phyloP scores from a whole-genome alignment of 345 rosid species.

The Fremontodendron californicum region DNA sequence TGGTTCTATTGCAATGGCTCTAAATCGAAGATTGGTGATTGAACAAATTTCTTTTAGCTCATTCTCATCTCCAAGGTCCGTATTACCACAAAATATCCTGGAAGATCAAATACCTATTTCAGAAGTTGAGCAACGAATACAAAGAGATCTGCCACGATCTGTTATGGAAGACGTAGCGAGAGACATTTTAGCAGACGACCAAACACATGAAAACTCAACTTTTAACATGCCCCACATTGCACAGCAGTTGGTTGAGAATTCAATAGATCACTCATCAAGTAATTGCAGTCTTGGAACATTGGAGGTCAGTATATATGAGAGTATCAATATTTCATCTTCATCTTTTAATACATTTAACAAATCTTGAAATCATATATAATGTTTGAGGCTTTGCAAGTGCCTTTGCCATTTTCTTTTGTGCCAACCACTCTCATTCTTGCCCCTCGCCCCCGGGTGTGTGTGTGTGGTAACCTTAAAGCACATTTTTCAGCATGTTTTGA shows the following conservation, averaged over 20 bases:
- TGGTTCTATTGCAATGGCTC: slow-evolving; percentile 16
- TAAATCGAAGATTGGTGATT: slow-evolving; percentile 9
- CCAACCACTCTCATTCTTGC: not conserved
- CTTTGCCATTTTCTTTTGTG: not conserved
- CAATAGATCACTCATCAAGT: slow-evolving; percentile 9
- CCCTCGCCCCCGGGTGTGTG: not conserved
- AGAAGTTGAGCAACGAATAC: slow-evolving; percentile 25
- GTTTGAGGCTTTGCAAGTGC: not conserved
- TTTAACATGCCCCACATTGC: slow-evolving; percentile 21
- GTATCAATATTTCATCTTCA: not conserved
- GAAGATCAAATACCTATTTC: slow-evolving; percentile 13
- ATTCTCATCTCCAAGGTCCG: slow-evolving; percentile 48
- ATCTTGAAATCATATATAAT: slow-evolving; percentile 2
- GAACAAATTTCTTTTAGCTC: slow-evolving; percentile 26
- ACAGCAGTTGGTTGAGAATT: slow-evolving; percentile 15
- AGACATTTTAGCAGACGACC: slow-evolving; percentile 19
- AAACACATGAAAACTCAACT: slow-evolving; percentile 8
- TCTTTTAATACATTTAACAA: not conserved
- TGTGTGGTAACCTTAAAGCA: not conserved
- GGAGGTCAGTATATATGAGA: slow-evolving; percentile 29
- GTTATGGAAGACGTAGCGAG: slow-evolving; percentile 17
- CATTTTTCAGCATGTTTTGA: not conserved
- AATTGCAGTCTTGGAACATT: slow-evolving; percentile 4
- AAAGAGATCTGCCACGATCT: slow-evolving; percentile 14
- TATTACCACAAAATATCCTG: slow-evolving; percentile 29